Percentiles rank a stretch among this genome's conserved stretches.
Evolutionary conservation across 2,329 filamentous ascomycete genomes (phyloP).

Genomic region (Alternaria longipes): DNA sequence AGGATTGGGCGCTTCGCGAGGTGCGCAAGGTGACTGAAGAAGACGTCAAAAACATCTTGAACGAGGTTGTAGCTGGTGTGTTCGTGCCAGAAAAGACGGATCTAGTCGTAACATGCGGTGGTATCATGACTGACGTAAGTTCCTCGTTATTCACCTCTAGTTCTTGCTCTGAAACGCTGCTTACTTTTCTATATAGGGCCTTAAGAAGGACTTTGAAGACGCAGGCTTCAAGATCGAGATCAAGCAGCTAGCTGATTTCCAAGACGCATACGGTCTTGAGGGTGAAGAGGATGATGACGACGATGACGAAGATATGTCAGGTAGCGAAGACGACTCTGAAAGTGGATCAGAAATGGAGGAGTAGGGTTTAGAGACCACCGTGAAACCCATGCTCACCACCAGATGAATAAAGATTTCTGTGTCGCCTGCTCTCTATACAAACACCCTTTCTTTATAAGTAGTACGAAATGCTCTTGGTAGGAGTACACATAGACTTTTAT

Average conservation of each 20-base stretch:
- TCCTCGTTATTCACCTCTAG: not conserved
- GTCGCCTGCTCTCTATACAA: not conserved
- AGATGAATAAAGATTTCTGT: not conserved
- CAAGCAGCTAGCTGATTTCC: constrained; percentile 78
- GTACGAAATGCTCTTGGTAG: not conserved
- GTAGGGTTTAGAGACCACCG: constrained; percentile 6
- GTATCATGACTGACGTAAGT: constrained; percentile 83
- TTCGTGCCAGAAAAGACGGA: constrained; percentile 85
- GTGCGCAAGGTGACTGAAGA: constrained; percentile 79
- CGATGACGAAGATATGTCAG: constrained; percentile 65
- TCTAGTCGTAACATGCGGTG: constrained; percentile 86
- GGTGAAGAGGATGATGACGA: constrained; percentile 65
- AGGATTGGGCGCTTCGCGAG: constrained; percentile 76
- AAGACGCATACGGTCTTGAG: constrained; percentile 88
- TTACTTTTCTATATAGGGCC: constrained; percentile 61
- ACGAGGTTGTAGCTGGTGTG: constrained; percentile 77
- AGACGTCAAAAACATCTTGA: constrained; percentile 78
- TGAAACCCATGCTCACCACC: not conserved
- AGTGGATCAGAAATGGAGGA: constrained; percentile 42
- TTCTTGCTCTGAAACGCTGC: constrained; percentile 7
- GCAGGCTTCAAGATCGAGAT: constrained; percentile 83
- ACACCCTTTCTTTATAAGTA: not conserved
- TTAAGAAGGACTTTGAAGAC: constrained; percentile 76
- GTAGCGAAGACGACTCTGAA: constrained; percentile 49
- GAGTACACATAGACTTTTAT: not conserved